A percentile compares a stretch with the other conserved stretches of the same genome.
Conservation (phyloP, 1,139 yeast species). For the Suhomyces panamericanus region DNA sequence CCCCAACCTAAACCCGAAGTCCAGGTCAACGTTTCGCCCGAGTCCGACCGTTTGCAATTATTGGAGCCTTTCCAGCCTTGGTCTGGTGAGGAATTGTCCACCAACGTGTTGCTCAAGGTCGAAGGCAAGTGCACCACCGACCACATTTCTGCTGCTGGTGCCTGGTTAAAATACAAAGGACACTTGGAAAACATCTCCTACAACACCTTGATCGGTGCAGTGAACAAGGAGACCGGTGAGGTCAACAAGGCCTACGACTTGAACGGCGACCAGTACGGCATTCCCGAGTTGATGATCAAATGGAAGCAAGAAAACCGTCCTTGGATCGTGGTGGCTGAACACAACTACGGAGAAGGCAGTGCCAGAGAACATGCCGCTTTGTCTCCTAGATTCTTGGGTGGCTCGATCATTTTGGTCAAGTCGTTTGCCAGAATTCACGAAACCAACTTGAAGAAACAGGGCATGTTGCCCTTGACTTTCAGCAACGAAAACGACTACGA, state of each 20-base stretch:
- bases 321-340: constrained; percentile 96
- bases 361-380: constrained; percentile 99
- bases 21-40: constrained; percentile 70
- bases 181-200: constrained; percentile 93
- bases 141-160: constrained; percentile 98
- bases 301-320: constrained; percentile 86
- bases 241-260: constrained; percentile 88
- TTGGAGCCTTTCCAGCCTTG: constrained; percentile 87
- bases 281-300: constrained; percentile 95
- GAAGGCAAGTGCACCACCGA: constrained; percentile 99
- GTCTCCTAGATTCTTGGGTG: constrained; percentile 92
- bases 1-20: constrained; percentile 76
- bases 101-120: constrained; percentile 80
- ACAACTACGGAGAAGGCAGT: constrained; percentile 98
- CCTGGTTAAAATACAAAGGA: constrained; percentile 98
- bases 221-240: constrained; percentile 93
- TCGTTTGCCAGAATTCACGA: constrained; percentile 91
- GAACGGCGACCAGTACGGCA: constrained; percentile 74
- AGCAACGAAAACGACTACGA: constrained; percentile 90
- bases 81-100: constrained; percentile 77
- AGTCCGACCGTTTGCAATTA: constrained; percentile 66
- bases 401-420: constrained; percentile 82
- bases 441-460: constrained; percentile 68
- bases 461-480: constrained; percentile 91
- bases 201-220: constrained; percentile 96